A percentile compares a stretch with the other conserved stretches of the same genome.
phyloP scores from a whole-genome alignment of 805 yeast species.

The Metschnikowia matae region DNA sequence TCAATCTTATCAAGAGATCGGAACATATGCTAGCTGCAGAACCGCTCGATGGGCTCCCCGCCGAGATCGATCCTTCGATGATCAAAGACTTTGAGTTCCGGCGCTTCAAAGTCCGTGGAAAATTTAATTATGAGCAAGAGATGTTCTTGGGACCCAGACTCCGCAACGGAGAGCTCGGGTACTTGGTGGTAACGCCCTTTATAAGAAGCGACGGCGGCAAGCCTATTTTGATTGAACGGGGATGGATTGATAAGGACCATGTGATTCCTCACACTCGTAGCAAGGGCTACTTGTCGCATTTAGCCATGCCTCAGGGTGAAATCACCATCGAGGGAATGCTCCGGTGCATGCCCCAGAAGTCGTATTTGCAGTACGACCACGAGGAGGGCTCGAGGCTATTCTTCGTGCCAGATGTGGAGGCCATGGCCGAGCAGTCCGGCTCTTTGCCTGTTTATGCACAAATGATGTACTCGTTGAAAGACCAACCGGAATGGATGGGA shows the following conservation, averaged over 20 bases:
- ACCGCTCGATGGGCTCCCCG: constrained; percentile 66
- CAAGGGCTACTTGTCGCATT: constrained; percentile 51
- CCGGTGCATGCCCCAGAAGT: constrained; percentile 58
- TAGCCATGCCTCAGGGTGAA: constrained; percentile 69
- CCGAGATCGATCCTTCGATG: constrained; percentile 56
- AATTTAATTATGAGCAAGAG: constrained; percentile 79
- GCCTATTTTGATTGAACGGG: constrained; percentile 80
- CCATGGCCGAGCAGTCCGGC: constrained; percentile 67
- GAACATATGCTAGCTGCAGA: constrained; percentile 76
- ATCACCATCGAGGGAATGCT: constrained; percentile 72
- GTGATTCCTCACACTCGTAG: constrained; percentile 51
- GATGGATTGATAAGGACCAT: constrained; percentile 80
- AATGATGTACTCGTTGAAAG: constrained; percentile 61
- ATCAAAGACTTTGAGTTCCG: constrained; percentile 78
- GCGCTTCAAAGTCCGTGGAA: constrained; percentile 70
- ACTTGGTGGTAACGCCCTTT: constrained; percentile 76
- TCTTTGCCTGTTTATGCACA: constrained; percentile 75
- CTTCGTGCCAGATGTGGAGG: constrained; percentile 75
- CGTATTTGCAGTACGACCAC: constrained; percentile 66
- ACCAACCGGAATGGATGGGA: constrained; percentile 51
- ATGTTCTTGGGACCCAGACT: constrained; percentile 89
- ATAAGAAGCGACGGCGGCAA: constrained; percentile 69
- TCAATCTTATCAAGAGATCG: constrained; percentile 70
- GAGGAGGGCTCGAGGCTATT: constrained; percentile 65
- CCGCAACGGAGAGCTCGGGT: constrained; percentile 66